A percentile compares a stretch with the other conserved stretches of the same genome.
Evolutionary conservation across 2,329 filamentous ascomycete genomes (phyloP).

Genomic region (Monosporascus ibericus): DNA sequence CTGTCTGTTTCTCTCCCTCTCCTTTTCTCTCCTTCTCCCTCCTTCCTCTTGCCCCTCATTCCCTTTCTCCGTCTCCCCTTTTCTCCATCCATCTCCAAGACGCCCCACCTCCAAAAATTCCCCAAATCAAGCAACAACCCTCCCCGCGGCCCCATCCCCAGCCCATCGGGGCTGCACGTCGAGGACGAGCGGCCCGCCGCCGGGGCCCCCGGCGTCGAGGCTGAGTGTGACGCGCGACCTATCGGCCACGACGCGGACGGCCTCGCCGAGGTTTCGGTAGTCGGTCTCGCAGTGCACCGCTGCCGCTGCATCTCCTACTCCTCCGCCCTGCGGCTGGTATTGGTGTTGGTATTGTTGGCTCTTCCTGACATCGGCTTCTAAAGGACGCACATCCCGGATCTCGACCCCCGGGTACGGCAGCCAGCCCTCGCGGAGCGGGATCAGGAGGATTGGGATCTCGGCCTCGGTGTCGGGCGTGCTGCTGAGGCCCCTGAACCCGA

Average conservation of each 20-base stretch:
- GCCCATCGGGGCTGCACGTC: conserved; percentile 46
- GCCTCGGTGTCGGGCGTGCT: conserved; percentile 44
- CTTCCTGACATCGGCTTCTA: neutral
- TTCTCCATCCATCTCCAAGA: too few species aligned
- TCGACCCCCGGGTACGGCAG: conserved; percentile 75
- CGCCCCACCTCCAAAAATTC: too few species aligned
- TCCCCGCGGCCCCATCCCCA: neutral
- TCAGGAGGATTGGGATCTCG: conserved; percentile 64
- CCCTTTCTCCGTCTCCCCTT: too few species aligned
- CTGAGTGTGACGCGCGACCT: conserved; percentile 67
- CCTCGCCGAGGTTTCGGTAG: conserved; percentile 70
- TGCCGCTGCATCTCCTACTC: conserved; percentile 9
- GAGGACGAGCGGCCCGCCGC: conserved; percentile 60
- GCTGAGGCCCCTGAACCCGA: conserved; percentile 14
- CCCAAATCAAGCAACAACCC: conserved; percentile 12
- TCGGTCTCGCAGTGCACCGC: conserved; percentile 66
- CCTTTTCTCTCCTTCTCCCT: too few species aligned
- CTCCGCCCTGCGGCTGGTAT: conserved; percentile 3
- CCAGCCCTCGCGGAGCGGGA: conserved; percentile 73
- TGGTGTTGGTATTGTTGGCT: neutral
- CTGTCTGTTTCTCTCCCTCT: too few species aligned
- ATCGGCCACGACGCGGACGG: conserved; percentile 67
- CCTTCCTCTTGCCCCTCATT: too few species aligned
- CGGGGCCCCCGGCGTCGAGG: conserved; percentile 59
- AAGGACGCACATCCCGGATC: conserved; percentile 55